These are phyloP conservation scores for Neofusicoccum cordaticola DNA, from an alignment of 2,329 filamentous ascomycete genomes.

Conservation along the genomic window DNA sequence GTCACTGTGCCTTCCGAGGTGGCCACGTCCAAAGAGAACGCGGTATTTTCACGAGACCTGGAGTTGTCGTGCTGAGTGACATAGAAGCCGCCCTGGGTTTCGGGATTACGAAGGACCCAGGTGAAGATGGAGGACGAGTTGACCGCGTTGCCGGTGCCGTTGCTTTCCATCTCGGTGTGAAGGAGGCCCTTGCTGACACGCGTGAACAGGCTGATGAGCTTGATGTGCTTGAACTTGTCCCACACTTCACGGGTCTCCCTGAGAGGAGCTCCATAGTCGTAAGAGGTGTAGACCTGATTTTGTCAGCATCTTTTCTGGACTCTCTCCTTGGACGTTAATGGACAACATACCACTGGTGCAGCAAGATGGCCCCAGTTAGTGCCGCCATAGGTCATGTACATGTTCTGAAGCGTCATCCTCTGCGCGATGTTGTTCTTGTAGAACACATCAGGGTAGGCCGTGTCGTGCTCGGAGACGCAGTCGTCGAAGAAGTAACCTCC, in stretches of 20 bases:
- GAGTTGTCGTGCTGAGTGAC: conserved; percentile 56
- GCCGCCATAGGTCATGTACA: conserved; percentile 66
- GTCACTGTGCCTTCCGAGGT: conserved; percentile 56
- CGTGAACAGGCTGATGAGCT: conserved; percentile 60
- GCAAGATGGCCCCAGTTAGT: conserved; percentile 63
- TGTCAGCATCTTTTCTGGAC: too few relatives aligned
- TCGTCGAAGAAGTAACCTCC: conserved; percentile 55
- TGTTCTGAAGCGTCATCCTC: conserved; percentile 56
- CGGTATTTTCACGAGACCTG: conserved; percentile 49
- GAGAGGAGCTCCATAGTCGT: conserved; percentile 63
- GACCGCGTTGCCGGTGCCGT: conserved; percentile 49
- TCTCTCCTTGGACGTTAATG: too few relatives aligned
- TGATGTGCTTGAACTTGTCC: conserved; percentile 62
- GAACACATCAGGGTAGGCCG: conserved; percentile 62
- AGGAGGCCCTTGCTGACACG: conserved; percentile 57
- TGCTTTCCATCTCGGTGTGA: conserved; percentile 53
- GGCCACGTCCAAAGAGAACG: conserved; percentile 55
- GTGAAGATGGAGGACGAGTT: conserved; percentile 53
- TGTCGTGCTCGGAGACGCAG: conserved; percentile 53
- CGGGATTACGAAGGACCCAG: conserved; percentile 58
- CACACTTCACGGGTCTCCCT: conserved; percentile 57
- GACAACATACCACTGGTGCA: conserved; percentile 42
- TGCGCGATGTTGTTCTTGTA: conserved; percentile 62
- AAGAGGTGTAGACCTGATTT: conserved; percentile 48
- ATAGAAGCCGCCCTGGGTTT: conserved; percentile 59